Evolutionary conservation across 179 eudicot genomes (phyloP), one percentile per base, ranked within the genome.

Genomic region (Amaranthus tricolor): DNA sequence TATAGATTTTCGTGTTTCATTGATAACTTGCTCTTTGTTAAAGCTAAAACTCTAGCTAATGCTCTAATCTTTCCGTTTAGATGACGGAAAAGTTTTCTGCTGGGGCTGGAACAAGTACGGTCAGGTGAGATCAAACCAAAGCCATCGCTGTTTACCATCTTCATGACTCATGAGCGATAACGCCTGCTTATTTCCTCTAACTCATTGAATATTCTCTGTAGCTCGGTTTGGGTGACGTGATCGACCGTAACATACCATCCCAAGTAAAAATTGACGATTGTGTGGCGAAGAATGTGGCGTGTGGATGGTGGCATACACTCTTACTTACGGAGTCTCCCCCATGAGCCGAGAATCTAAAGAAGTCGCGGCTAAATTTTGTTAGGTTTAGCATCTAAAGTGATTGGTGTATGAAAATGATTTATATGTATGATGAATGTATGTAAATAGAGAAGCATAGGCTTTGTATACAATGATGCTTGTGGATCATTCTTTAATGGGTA

Each of bases 41-140:
- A 9, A 51, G 40, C 43, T 6, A 12, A 20, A 51, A 13, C 62
- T 43, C 2, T 40, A 53, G 19, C 58, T 77, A 54, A 71, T 70
- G 48, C 50, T 51, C 7, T 19, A 40, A 47, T n/a, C 72, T 61
- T 57, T 65, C 63, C 7, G 15, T 80, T 82, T 52, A 90, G 98
- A 88, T 58, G 89, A 88, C 71, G 97, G 92, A 5, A 86, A 91
- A 76, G 86, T 87, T 21, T 96, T 91, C 78, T 84, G 96, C 83
- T 96, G 99, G 98, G 99, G 99, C 31, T 96, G 99, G 99, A 96
- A 94, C 88, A 95, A 93, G 80, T 95, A 95, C 78, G 99, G 98
- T 53, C 98, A 93, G 99, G 99, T 95, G 86, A 9, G 53, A 20
- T 31, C 40, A 53, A 64, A 52, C 7, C 58, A 40, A 31, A 15